Evolutionary conservation across 2,329 filamentous ascomycete species (phyloP), one percentile per base, ranked within the genome.

Genomic region (Byssothecium circinans): DNA sequence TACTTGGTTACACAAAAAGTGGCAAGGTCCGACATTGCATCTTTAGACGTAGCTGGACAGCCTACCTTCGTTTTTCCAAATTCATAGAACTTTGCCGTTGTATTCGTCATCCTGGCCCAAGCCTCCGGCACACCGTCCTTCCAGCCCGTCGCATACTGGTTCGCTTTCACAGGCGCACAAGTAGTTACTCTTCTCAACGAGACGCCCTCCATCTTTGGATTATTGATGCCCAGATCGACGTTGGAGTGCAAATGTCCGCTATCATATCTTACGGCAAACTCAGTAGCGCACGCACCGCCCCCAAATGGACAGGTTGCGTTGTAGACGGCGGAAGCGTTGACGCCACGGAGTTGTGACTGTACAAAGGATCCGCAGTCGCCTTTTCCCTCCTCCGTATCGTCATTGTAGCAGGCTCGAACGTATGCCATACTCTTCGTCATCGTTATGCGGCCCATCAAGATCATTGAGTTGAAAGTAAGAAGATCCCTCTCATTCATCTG

Each of bases 291-390:
- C 2, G 54, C 51, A 19, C 45, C 23, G 34, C 33, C 33, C 17
- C 53, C 49, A 33, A 61, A 61, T 8, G 58, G 58, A 43, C 58
- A 61, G 2, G 52, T 36, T 8, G 52, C 50, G 17, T 55, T 52
- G 14, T 33, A 37, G 10, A 50, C 32, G 2, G 39, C 43, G 3
- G 53, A 53, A 8, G 49, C 29, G 32, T 52, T 45, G 7, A 49
- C 35, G 1, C 56, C 56, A 17, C 39, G 37, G 8, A 61, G 49
- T 32, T 52, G 43, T 2, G 50, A 43, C 23, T 40, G 22, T 8
- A 61, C 48, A 30, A 48, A 61, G 14, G 46, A 17, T 15, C 52
- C 57, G 47, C 57, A 61, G 8, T 47, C 49, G 20, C 45, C 42
- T 8, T 48, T 27, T 6, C 25, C 37, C 23, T 27, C 25, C 6